Conservation (phyloP, 345 rosid species). For the Moricandia moricandioides region DNA sequence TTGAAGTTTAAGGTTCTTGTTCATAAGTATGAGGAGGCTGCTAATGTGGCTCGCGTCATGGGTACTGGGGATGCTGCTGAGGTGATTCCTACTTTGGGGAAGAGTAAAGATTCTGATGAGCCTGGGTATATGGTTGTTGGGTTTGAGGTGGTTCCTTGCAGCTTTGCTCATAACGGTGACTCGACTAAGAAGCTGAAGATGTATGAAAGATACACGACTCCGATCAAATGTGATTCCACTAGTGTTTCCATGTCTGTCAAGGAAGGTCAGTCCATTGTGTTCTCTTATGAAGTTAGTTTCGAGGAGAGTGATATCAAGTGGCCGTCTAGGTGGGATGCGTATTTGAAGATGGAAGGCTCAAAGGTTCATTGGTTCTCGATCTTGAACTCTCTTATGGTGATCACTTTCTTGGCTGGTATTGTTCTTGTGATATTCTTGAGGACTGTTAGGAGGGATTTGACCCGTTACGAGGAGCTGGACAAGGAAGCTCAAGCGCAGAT, state of each 20-base stretch:
- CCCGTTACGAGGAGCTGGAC: conserved; percentile 85
- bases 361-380: conserved; percentile 93
- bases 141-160: conserved; percentile 83
- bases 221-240: conserved; percentile 68
- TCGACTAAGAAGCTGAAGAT: conserved; percentile 54
- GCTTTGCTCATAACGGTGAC: conserved; percentile 53
- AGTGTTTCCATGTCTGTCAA: conserved; percentile 65
- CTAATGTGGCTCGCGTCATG: conserved; percentile 72
- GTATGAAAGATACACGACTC: conserved; percentile 56
- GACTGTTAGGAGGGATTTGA: conserved; percentile 81
- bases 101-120: conserved; percentile 36
- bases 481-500: conserved; percentile 91
- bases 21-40: conserved; percentile 73
- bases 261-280: conserved; percentile 69
- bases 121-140: conserved; percentile 87
- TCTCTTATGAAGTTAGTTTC: conserved; percentile 71
- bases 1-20: conserved; percentile 86
- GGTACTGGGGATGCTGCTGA: conserved; percentile 90
- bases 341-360: conserved; percentile 77
- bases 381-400: conserved; percentile 76
- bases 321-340: conserved; percentile 95
- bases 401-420: conserved; percentile 85
- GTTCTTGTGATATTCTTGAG: conserved; percentile 87
- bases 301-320: conserved; percentile 78
- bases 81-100: conserved; percentile 52